A percentile compares a stretch with the other conserved stretches of the same genome.
These are phyloP conservation scores for Botryotinia calthae DNA, from an alignment of 2,329 filamentous ascomycete species.

Conservation along the genomic window DNA sequence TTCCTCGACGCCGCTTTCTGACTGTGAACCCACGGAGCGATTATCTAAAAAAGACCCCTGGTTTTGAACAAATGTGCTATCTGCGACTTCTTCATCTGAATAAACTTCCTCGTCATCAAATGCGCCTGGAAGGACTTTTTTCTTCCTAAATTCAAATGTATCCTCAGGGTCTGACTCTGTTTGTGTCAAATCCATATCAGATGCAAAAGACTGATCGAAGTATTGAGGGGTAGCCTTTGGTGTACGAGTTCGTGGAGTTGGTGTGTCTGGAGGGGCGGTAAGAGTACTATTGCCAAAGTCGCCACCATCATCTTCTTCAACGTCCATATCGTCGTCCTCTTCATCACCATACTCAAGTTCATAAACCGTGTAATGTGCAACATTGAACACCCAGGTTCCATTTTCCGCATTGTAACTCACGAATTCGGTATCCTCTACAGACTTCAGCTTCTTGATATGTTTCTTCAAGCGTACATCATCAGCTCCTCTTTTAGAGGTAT, in stretches of 20 bases:
- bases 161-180: constrained; percentile 40
- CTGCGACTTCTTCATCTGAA: constrained; percentile 54
- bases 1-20: constrained; percentile 52
- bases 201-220: constrained; percentile 37
- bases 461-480: constrained; percentile 68
- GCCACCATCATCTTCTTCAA: constrained; percentile 48
- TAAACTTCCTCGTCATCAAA: constrained; percentile 64
- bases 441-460: constrained; percentile 78
- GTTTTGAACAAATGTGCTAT: constrained; percentile 42
- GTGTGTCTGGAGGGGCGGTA: constrained; percentile 44
- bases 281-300: constrained; percentile 50
- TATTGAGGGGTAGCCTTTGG: constrained; percentile 24
- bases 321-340: constrained; percentile 63
- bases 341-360: constrained; percentile 76
- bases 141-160: constrained; percentile 39
- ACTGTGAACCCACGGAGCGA: constrained; percentile 80
- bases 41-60: constrained; percentile 87
- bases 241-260: constrained; percentile 42
- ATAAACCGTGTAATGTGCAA: constrained; percentile 97
- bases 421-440: constrained; percentile 77
- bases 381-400: constrained; percentile 86
- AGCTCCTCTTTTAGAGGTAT: constrained; percentile 59
- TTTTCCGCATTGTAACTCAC: constrained; percentile 74
- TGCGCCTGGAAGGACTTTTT: constrained; percentile 66
- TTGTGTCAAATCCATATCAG: constrained; percentile 41